phyloP scores from a whole-genome alignment of 306 rosid species.

The Mucuna pruriens region DNA sequence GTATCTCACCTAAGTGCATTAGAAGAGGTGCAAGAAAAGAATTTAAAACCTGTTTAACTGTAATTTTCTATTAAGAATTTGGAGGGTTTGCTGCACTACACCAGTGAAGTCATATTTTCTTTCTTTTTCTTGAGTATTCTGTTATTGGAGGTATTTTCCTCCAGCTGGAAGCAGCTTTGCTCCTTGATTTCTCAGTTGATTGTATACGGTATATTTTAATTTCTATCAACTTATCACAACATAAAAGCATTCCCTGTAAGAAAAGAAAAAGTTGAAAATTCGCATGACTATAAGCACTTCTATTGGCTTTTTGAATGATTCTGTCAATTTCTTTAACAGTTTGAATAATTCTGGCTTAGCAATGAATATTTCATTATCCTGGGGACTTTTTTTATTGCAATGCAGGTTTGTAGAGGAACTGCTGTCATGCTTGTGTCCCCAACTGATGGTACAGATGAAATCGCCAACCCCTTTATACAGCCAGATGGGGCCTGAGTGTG shows the following conservation, averaged over 20 bases:
- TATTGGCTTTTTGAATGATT: neutral
- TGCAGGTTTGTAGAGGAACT: conserved; percentile 98
- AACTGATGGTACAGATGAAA: conserved; percentile 97
- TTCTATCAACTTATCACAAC: neutral
- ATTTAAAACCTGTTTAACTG: neutral
- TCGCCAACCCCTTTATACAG: conserved; percentile 92
- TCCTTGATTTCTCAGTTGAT: neutral
- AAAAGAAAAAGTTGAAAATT: neutral
- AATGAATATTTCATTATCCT: neutral
- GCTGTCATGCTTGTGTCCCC: conserved; percentile 99
- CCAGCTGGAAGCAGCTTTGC: neutral
- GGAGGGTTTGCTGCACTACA: neutral
- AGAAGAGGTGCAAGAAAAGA: neutral
- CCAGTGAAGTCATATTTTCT: neutral
- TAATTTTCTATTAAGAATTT: neutral
- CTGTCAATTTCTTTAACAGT: neutral
- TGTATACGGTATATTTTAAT: neutral
- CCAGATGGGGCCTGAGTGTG: conserved; percentile 75
- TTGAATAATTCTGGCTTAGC: conserved; percentile 6
- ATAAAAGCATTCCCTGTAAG: neutral
- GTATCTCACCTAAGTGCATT: neutral
- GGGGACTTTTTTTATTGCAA: conserved; percentile 6
- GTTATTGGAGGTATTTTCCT: neutral
- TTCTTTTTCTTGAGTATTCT: neutral
- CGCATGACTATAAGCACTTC: neutral